Percentiles rank a stretch among this genome's conserved stretches.
Conservation (phyloP, 2,329 filamentous ascomycete species). For the Volutella citrinella region DNA sequence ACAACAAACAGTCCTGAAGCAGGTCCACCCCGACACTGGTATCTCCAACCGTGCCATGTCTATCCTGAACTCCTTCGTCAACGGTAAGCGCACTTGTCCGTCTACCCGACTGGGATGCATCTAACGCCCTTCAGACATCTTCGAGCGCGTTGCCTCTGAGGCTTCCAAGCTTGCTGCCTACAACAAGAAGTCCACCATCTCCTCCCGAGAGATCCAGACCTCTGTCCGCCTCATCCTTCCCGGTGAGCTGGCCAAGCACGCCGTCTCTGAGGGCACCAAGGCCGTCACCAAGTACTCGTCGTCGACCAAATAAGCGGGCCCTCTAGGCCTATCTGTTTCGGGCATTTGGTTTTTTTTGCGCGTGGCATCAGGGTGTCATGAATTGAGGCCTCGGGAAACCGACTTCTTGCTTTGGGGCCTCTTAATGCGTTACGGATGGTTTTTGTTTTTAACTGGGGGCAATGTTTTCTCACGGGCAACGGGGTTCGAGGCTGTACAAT, state of each 20-base stretch:
- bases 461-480: slow-evolving; percentile 66
- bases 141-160: slow-evolving; percentile 98
- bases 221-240: slow-evolving; percentile 97
- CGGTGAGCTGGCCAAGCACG: slow-evolving; percentile 98
- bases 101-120: too few species aligned
- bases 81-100: slow-evolving; percentile 60
- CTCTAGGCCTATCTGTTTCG: slow-evolving; percentile 58
- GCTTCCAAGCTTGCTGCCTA: slow-evolving; percentile 98
- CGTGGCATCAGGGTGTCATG: slow-evolving; percentile 59
- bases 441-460: slow-evolving; percentile 62
- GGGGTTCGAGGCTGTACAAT: slow-evolving; percentile 74
- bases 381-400: slow-evolving; percentile 38
- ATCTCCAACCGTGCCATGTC: slow-evolving; percentile 99
- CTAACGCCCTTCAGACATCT: slow-evolving; percentile 92
- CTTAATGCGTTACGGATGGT: slow-evolving; percentile 75
- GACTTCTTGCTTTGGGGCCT: slow-evolving; percentile 43
- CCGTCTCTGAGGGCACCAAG: slow-evolving; percentile 99
- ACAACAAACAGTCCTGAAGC: slow-evolving; percentile 79
- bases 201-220: slow-evolving; percentile 98
- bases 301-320: slow-evolving; percentile 85
- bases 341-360: slow-evolving; percentile 48
- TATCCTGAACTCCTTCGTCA: slow-evolving; percentile 99
- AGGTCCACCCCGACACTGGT: slow-evolving; percentile 99
- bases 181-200: slow-evolving; percentile 99
- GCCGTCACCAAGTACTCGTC: slow-evolving; percentile 99